A percentile compares a stretch with the other conserved stretches of the same genome.
Evolutionary conservation across 768 basidiomycete species (phyloP).

Genomic region (Lentinus brumalis): DNA sequence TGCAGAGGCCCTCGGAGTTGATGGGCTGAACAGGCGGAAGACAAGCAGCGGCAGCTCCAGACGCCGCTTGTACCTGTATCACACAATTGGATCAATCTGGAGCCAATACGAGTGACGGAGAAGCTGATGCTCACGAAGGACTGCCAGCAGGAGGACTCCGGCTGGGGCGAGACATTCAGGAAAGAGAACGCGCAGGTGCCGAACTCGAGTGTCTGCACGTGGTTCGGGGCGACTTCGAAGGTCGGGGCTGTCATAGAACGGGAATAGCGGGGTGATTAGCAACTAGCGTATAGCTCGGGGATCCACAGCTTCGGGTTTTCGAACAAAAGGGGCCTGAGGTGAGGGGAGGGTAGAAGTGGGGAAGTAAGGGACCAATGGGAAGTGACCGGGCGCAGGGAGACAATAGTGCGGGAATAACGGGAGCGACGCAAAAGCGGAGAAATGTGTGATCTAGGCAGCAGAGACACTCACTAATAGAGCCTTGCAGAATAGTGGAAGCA

Average conservation of each 20-base stretch:
- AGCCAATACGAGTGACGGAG: neutral
- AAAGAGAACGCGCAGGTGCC: constrained; percentile 28
- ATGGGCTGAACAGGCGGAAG: constrained; percentile 25
- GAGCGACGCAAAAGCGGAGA: neutral
- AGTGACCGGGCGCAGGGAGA: neutral
- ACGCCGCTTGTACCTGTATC: constrained; percentile 12
- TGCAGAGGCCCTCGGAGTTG: constrained; percentile 18
- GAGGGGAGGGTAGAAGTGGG: neutral
- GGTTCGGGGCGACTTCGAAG: constrained; percentile 16
- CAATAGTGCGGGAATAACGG: neutral
- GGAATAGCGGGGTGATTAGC: no score
- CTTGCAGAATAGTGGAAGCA: constrained; percentile 21
- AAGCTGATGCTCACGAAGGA: constrained; percentile 13
- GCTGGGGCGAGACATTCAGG: constrained; percentile 18
- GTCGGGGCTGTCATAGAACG: constrained; percentile 9
- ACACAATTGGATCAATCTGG: neutral
- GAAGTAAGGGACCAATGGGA: neutral
- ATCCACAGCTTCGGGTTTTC: neutral
- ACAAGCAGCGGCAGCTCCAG: constrained; percentile 19
- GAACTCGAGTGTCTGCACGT: constrained; percentile 21
- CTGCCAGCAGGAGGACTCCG: constrained; percentile 21
- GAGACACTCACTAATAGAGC: constrained; percentile 12
- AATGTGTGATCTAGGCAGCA: neutral
- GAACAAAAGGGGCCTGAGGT: neutral
- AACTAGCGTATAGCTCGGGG: no score